These are phyloP conservation scores for Cryptococcus sp. DNA, from an alignment of 1,284 basidiomycete species.

Conservation along the genomic window DNA sequence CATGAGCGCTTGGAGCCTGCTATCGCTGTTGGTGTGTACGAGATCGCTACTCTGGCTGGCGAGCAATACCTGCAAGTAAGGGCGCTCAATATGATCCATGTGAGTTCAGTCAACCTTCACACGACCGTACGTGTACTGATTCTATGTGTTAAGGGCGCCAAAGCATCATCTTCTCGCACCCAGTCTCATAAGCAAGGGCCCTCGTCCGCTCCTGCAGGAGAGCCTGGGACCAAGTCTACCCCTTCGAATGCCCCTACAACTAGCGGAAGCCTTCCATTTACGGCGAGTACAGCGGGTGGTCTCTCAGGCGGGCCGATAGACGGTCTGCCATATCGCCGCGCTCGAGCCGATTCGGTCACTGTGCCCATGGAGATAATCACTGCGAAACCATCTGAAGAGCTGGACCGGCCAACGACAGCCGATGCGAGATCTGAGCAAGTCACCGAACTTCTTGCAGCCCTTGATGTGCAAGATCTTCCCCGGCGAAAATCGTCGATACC, in stretches of 20 bases:
- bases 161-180: background rate
- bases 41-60: conserved; percentile 86
- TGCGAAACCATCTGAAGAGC: background rate
- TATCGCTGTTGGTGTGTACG: conserved; percentile 85
- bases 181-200: background rate
- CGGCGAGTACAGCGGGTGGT: background rate
- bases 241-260: background rate
- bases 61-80: conserved; percentile 85
- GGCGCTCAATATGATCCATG: conserved; percentile 75
- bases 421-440: conserved; percentile 14
- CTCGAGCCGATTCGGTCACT: conserved; percentile 31
- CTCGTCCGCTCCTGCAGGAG: background rate
- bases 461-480: conserved; percentile 11
- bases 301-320: background rate
- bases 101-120: conserved; percentile 45
- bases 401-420: background rate
- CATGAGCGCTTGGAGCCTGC: conserved; percentile 79
- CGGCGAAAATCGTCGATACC: conserved; percentile 3
- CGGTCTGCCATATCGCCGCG: conserved; percentile 21
- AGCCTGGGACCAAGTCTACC: too few species aligned
- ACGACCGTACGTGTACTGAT: background rate
- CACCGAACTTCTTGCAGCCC: conserved; percentile 22
- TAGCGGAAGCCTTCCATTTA: conserved; percentile 2
- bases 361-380: conserved; percentile 5
- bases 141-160: background rate